Conservation (phyloP, 345 rosid genomes). For the Corchorus capsularis region DNA sequence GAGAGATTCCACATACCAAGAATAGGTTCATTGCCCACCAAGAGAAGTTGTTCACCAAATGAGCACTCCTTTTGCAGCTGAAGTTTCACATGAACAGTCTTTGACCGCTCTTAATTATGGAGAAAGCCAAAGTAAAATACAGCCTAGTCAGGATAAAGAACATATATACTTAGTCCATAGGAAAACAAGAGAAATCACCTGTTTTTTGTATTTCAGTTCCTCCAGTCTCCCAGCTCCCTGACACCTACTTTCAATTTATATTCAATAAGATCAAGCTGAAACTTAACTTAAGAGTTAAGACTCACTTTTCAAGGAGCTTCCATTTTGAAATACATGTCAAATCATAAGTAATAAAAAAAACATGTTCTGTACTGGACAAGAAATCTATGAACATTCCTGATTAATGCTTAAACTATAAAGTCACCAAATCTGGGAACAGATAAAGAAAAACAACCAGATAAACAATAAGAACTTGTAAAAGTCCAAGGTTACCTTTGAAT, state of each 20-base stretch:
- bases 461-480: too few relatives aligned
- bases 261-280: neutral
- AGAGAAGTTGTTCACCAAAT: slow-evolving; percentile 29
- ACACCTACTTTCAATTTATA: neutral
- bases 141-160: neutral
- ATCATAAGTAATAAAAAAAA: too few relatives aligned
- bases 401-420: neutral
- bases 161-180: neutral
- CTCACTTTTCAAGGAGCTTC: neutral
- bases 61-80: slow-evolving; percentile 32
- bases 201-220: neutral
- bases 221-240: neutral
- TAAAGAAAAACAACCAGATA: too few relatives aligned
- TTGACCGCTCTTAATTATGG: slow-evolving; percentile 18
- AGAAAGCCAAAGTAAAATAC: neutral
- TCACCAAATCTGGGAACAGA: neutral
- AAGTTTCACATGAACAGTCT: slow-evolving; percentile 34
- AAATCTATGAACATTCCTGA: neutral
- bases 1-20: slow-evolving; percentile 38
- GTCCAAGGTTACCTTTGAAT: slow-evolving; percentile 15
- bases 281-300: neutral
- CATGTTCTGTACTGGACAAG: too few relatives aligned
- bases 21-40: slow-evolving; percentile 33
- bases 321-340: neutral
- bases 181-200: neutral